Conservation (phyloP, 1,139 yeast species). For the Sugiyamaella castrensis region DNA sequence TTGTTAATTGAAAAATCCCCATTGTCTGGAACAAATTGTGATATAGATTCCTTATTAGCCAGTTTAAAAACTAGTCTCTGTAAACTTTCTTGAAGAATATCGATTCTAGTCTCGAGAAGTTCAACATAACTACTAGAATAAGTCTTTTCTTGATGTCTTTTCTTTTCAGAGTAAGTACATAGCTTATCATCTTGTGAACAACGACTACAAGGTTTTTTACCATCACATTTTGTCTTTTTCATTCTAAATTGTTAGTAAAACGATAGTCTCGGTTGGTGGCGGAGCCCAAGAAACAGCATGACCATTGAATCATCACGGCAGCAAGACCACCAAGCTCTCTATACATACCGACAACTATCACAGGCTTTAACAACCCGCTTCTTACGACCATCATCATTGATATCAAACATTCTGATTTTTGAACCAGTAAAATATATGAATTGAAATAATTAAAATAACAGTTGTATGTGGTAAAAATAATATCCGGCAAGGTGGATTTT, state of each 20-base stretch:
- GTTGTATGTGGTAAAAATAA: no score
- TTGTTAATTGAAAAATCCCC: conserved; percentile 28
- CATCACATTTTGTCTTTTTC: conserved; percentile 61
- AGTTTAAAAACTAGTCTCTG: conserved; percentile 42
- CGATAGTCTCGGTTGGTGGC: not conserved
- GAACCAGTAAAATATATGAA: no score
- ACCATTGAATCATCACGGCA: not conserved
- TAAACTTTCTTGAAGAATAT: conserved; percentile 56
- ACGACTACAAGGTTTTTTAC: conserved; percentile 69
- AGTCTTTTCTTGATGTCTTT: conserved; percentile 56
- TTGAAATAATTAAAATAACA: no score
- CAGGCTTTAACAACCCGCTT: conserved; percentile 80
- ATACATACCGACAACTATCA: conserved; percentile 58
- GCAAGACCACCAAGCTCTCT: not conserved
- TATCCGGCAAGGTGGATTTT: no score
- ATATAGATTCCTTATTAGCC: conserved; percentile 32
- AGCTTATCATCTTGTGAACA: conserved; percentile 69
- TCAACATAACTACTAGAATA: conserved; percentile 70
- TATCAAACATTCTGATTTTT: conserved; percentile 6
- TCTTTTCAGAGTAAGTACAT: conserved; percentile 71
- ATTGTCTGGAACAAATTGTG: conserved; percentile 24
- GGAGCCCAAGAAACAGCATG: not conserved
- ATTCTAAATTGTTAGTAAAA: conserved; percentile 32
- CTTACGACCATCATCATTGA: conserved; percentile 36
- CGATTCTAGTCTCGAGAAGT: conserved; percentile 63